Conservation (phyloP, 208 protist species). For the Leptomonas seymouri region DNA sequence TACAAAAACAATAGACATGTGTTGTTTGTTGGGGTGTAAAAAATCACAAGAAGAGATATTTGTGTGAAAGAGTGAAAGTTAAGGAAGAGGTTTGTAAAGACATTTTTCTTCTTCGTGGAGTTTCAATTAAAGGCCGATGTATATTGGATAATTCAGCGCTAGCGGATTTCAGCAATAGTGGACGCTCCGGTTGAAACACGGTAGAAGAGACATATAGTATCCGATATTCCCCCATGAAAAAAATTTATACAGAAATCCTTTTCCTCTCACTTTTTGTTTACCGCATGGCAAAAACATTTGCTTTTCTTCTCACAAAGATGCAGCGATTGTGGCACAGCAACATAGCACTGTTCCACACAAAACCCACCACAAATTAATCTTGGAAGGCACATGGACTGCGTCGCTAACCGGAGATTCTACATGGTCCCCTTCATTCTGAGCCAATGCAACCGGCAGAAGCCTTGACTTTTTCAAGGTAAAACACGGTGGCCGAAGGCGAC, state of each 20-base stretch:
- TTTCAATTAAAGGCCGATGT: too few species aligned
- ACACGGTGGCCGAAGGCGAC: slow-evolving; percentile 43
- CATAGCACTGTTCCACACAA: slow-evolving; percentile 28
- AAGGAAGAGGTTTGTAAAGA: too few species aligned
- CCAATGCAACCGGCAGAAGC: not conserved
- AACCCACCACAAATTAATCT: slow-evolving; percentile 28
- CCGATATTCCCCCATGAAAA: too few species aligned
- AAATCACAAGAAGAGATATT: too few species aligned
- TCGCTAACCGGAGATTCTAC: not conserved
- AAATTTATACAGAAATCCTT: not conserved
- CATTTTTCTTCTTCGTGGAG: too few species aligned
- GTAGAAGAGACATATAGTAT: too few species aligned
- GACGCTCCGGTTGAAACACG: too few species aligned
- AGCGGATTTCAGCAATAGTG: too few species aligned
- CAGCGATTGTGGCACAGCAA: slow-evolving; percentile 34
- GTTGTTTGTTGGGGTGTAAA: too few species aligned
- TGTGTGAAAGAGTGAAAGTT: too few species aligned
- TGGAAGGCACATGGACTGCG: not conserved
- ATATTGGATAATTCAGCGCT: too few species aligned
- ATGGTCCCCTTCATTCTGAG: not conserved
- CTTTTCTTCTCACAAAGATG: slow-evolving; percentile 10
- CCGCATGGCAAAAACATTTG: slow-evolving; percentile 3
- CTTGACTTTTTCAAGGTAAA: slow-evolving; percentile 40
- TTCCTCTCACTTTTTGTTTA: not conserved
- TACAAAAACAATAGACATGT: too few species aligned